Evolutionary conservation across 2,329 filamentous ascomycete species (phyloP).

Genomic region (Phaeomoniella chlamydospora): DNA sequence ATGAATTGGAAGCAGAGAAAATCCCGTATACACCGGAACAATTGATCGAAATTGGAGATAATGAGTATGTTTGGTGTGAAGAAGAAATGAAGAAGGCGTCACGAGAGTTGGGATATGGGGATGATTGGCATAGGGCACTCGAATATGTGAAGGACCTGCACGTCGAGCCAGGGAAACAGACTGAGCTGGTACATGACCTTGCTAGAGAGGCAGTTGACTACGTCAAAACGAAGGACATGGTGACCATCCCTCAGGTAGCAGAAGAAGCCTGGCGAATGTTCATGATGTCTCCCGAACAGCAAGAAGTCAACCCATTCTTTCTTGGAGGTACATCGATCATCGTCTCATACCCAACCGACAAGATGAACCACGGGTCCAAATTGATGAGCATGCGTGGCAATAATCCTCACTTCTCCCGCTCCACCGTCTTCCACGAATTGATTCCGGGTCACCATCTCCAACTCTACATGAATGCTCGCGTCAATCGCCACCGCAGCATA

Average conservation of each 20-base stretch:
- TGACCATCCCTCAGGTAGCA: slow-evolving; percentile 39
- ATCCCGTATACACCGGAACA: slow-evolving; percentile 45
- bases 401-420: slow-evolving; percentile 40
- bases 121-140: slow-evolving; percentile 38
- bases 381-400: slow-evolving; percentile 47
- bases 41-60: slow-evolving; percentile 34
- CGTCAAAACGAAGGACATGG: slow-evolving; percentile 37
- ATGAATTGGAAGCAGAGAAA: slow-evolving; percentile 41
- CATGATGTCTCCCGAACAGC: slow-evolving; percentile 39
- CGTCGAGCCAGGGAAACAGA: slow-evolving; percentile 39
- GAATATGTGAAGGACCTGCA: slow-evolving; percentile 41
- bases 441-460: slow-evolving; percentile 45
- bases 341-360: slow-evolving; percentile 40
- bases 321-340: slow-evolving; percentile 39
- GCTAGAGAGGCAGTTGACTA: slow-evolving; percentile 37
- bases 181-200: slow-evolving; percentile 35
- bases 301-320: slow-evolving; percentile 46
- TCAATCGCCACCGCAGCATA: slow-evolving; percentile 33
- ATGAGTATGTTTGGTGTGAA: slow-evolving; percentile 42
- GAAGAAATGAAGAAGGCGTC: slow-evolving; percentile 38
- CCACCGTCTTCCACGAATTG: slow-evolving; percentile 48
- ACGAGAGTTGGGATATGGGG: slow-evolving; percentile 29
- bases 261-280: slow-evolving; percentile 40
- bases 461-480: slow-evolving; percentile 31
- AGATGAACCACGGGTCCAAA: slow-evolving; percentile 40